phyloP scores from a whole-genome alignment of 306 rosid genomes.

The Crotalaria pallida region DNA sequence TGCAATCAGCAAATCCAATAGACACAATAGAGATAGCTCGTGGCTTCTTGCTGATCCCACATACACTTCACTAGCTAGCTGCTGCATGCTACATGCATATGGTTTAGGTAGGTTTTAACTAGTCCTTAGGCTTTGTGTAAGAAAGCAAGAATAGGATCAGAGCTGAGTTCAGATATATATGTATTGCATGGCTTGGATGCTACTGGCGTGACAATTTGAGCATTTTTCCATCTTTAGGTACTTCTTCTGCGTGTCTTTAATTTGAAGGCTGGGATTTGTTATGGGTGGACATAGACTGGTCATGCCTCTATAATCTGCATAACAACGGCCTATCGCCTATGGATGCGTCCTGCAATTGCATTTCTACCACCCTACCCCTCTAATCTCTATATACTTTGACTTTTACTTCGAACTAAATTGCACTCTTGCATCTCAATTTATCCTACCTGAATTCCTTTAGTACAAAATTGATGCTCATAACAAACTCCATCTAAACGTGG shows the following conservation, averaged over 20 bases:
- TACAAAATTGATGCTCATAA: too few species aligned
- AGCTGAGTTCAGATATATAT: constrained; percentile 29
- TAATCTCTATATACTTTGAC: neutral
- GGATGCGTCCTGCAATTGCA: neutral
- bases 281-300: constrained; percentile 30
- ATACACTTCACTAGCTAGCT: neutral
- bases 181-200: constrained; percentile 25
- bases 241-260: constrained; percentile 29
- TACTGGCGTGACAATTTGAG: constrained; percentile 27
- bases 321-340: constrained; percentile 22
- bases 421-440: neutral
- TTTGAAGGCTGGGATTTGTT: constrained; percentile 22
- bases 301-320: constrained; percentile 12
- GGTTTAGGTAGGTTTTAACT: neutral
- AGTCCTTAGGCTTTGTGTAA: constrained; percentile 10
- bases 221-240: constrained; percentile 26
- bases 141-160: constrained; percentile 17
- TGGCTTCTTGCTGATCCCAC: neutral
- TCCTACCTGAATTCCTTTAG: too few species aligned
- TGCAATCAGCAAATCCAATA: constrained; percentile 6
- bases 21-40: neutral
- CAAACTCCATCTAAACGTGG: too few species aligned
- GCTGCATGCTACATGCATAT: constrained; percentile 1
- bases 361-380: neutral
- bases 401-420: neutral